Percentiles rank a stretch among this genome's conserved stretches.
These are phyloP conservation scores for Fusarium nanum DNA, from an alignment of 2,329 filamentous ascomycete genomes.

Conservation along the genomic window DNA sequence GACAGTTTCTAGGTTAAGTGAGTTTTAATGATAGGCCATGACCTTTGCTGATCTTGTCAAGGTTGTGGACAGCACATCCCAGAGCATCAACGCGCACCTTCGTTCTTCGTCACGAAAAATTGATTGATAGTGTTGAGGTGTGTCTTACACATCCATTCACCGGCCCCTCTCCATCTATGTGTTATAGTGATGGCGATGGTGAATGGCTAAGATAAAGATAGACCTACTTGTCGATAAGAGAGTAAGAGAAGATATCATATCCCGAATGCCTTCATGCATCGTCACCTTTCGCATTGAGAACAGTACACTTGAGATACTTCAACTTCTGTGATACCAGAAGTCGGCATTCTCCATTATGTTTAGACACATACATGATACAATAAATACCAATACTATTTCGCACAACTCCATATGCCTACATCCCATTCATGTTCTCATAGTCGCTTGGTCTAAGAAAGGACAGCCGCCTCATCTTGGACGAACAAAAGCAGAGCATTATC, in stretches of 20 bases:
- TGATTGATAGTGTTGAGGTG: background rate
- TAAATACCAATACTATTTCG: conserved; percentile 26
- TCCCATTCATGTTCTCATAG: conserved; percentile 20
- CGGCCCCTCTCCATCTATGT: background rate
- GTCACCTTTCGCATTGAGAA: background rate
- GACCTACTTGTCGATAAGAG: background rate
- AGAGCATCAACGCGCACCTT: background rate
- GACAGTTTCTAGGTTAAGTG: background rate
- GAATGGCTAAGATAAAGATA: background rate
- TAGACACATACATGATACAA: conserved; percentile 29
- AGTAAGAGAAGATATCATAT: background rate
- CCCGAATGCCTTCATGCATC: background rate
- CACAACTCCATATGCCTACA: conserved; percentile 29
- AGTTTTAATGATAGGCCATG: background rate
- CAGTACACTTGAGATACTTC: background rate
- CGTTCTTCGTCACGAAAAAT: background rate
- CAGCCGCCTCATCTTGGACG: conserved; percentile 2
- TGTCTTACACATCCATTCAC: background rate
- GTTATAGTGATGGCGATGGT: background rate
- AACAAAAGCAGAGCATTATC: conserved; percentile 8
- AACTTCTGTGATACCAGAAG: background rate
- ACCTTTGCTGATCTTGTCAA: background rate
- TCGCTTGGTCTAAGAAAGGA: conserved; percentile 28
- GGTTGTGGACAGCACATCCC: background rate
- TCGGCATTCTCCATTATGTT: background rate